These are phyloP conservation scores for Fusarium ramigenum DNA, from an alignment of 2,329 filamentous ascomycete genomes.

Conservation along the genomic window DNA sequence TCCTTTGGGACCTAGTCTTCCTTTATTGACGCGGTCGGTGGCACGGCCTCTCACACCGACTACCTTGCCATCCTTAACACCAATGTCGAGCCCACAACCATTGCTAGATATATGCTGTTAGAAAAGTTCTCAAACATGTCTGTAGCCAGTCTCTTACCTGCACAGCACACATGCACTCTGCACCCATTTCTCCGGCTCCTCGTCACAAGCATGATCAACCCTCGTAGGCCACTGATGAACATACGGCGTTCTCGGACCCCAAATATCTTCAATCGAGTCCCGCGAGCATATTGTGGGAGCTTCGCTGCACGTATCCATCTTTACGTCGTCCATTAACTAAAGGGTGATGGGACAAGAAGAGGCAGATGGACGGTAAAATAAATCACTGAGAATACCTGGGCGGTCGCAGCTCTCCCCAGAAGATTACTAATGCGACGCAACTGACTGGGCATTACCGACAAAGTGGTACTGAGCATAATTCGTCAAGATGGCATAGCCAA, in stretches of 20 bases:
- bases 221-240: not conserved
- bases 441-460: not conserved
- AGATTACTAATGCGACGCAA: not conserved
- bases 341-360: no score
- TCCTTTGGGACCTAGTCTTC: not conserved
- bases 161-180: not conserved
- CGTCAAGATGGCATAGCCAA: not conserved
- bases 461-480: not conserved
- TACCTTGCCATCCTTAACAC: not conserved
- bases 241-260: not conserved
- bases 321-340: not conserved
- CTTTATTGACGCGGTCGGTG: not conserved
- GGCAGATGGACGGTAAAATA: not conserved
- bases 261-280: not conserved
- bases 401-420: not conserved
- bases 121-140: not conserved
- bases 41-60: not conserved
- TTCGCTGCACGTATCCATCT: not conserved
- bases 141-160: not conserved
- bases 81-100: not conserved
- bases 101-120: not conserved
- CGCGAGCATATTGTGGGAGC: not conserved
- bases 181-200: not conserved
- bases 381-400: not conserved
- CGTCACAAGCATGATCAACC: not conserved